Conservation (phyloP, 164 flowering plant species). For the Stephania yunnanensis region DNA sequence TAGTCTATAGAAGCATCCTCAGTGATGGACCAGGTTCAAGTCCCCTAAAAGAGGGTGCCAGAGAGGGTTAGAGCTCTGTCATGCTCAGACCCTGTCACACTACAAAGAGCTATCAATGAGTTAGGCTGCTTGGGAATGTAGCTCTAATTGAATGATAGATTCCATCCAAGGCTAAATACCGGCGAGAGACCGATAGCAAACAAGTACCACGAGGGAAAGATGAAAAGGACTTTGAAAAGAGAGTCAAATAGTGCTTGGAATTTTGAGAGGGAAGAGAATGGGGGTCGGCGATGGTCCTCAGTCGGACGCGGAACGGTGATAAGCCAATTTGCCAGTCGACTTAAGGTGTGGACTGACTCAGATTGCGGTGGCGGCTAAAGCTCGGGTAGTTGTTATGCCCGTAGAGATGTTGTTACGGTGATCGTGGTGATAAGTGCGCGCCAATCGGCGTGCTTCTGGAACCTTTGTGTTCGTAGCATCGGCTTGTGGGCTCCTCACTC, state of each 20-base stretch:
- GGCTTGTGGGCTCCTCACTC: too few species aligned
- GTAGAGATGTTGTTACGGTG: too few species aligned
- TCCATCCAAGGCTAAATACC: conserved; percentile 6
- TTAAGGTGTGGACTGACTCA: too few species aligned
- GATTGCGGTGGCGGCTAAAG: too few species aligned
- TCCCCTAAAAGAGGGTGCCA: background rate
- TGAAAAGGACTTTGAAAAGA: conserved; percentile 11
- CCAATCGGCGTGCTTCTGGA: too few species aligned
- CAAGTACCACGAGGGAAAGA: conserved; percentile 1
- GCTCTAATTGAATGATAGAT: conserved; percentile 1
- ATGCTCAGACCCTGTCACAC: conserved; percentile 2
- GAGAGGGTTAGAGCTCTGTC: conserved; percentile 3
- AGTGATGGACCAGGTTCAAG: background rate
- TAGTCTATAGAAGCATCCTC: too few species aligned
- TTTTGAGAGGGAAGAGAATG: conserved; percentile 6
- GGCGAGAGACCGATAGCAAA: conserved; percentile 5
- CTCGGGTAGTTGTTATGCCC: too few species aligned
- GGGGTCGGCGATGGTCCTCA: background rate
- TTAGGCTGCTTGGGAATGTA: background rate
- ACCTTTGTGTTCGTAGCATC: too few species aligned
- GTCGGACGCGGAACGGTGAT: conserved; percentile 1
- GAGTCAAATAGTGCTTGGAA: conserved; percentile 10
- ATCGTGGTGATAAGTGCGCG: too few species aligned
- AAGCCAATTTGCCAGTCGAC: too few species aligned
- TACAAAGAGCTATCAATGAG: background rate